Conservation (phyloP, 2,329 filamentous ascomycete genomes). For the Metarhizium robertsii region DNA sequence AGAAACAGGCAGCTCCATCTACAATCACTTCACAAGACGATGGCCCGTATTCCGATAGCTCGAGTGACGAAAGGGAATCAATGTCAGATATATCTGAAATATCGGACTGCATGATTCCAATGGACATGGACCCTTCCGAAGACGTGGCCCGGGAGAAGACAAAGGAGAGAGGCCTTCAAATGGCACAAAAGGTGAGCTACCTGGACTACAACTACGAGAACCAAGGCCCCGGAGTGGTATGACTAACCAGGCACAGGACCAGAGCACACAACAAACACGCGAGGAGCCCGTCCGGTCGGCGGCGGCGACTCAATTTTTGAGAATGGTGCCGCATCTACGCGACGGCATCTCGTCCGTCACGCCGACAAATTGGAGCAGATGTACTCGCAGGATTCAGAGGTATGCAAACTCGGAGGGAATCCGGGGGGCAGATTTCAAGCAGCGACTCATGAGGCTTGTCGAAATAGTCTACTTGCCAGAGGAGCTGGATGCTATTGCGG, state of each 20-base stretch:
- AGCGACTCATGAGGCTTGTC: constrained; percentile 14
- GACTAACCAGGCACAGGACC: neutral
- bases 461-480: constrained; percentile 18
- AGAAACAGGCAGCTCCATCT: neutral
- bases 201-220: neutral
- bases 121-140: neutral
- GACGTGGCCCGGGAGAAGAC: neutral
- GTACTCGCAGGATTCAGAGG: constrained; percentile 13
- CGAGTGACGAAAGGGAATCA: neutral
- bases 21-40: neutral
- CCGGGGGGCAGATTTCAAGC: constrained; percentile 10
- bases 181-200: neutral
- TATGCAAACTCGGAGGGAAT: constrained; percentile 8
- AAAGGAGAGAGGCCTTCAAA: neutral
- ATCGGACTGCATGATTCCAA: neutral
- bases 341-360: neutral
- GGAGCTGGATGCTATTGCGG: constrained; percentile 15
- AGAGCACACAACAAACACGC: neutral
- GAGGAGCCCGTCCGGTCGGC: too few relatives aligned
- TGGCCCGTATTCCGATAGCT: too few relatives aligned
- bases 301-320: neutral
- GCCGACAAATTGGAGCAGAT: constrained; percentile 10
- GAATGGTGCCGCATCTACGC: neutral
- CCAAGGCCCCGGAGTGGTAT: neutral
- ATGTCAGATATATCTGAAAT: neutral